Base-by-base conservation (phyloP, 805 yeast species). In the Zygoascus tannicola region DNA sequence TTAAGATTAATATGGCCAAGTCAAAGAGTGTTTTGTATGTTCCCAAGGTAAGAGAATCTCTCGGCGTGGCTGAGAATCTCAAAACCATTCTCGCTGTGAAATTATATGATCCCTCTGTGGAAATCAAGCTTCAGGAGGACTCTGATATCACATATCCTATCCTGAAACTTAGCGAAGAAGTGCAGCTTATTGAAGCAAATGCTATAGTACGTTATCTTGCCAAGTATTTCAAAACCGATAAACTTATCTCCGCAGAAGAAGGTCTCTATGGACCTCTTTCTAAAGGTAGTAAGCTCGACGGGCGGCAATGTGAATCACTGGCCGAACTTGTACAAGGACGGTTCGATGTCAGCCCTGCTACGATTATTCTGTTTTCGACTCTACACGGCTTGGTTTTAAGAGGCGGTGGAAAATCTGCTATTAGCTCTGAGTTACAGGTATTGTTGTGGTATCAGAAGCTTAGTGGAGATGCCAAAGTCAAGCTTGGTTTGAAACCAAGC, bases 111-210 rank as follows among this genome's bases (percentile, higher is more conserved):
- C 62, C 65, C 2, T 35, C 56, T 10, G 44, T 61, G 15, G 54
- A 59, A 36, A 44, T 65, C 22, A 41, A 51, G 15, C 41, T 50
- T 22, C 28, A 19, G 7, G 58, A 58, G 26, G 51, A 49, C 16
- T 60, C 35, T 18, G 39, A 23, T 38, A 35, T 41, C n/a, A 14
- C 33, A 8, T 45, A 42, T 5, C 53, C 52, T 16, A 45, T 52
- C 10, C 41, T 58, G 22, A 18, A 38, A 28, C 47, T 51, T 18
- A 46, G 32, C 33, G 33, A 44, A 35, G 38, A 45, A 26, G 40
- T 37, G 26, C 35, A 62, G 50, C 65, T 73, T 47, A 55, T 60
- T 38, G 80, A 74, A 56, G 65, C 77, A 30, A 75, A 75, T 53
- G 74, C 80, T 22, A 69, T 75, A 34, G 78, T 74, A 5, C 41